Conservation (phyloP, 2,329 filamentous ascomycete species). For the Talaromyces amestolkiae region DNA sequence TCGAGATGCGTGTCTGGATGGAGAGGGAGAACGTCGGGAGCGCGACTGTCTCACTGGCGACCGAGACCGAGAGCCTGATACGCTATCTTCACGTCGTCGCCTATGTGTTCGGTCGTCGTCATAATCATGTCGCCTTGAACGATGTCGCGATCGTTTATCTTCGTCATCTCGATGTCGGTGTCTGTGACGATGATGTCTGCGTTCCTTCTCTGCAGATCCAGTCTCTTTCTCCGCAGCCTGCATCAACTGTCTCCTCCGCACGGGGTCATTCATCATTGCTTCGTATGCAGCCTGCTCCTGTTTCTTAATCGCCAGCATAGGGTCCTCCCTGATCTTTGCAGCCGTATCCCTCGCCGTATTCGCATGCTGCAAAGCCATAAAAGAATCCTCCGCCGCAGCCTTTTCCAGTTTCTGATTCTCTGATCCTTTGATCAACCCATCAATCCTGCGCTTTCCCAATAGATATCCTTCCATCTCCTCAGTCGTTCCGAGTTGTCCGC, state of each 20-base stretch:
- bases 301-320: constrained; percentile 86
- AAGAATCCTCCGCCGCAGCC: constrained; percentile 61
- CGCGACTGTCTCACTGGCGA: constrained; percentile 33
- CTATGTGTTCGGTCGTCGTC: constrained; percentile 31
- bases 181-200: constrained; percentile 45
- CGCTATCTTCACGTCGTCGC: constrained; percentile 33
- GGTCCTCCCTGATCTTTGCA: constrained; percentile 84
- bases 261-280: constrained; percentile 46
- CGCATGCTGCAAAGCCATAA: constrained; percentile 61
- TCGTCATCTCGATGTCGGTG: constrained; percentile 26
- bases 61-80: constrained; percentile 23
- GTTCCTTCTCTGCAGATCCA: constrained; percentile 38
- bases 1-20: constrained; percentile 26
- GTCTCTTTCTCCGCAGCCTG: constrained; percentile 45
- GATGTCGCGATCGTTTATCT: constrained; percentile 21
- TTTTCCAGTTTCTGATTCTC: constrained; percentile 81
- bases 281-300: constrained; percentile 82
- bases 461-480: constrained; percentile 95
- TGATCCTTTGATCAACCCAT: constrained; percentile 77
- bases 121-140: constrained; percentile 21
- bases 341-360: constrained; percentile 77
- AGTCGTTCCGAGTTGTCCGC: constrained; percentile 64
- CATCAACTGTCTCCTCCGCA: constrained; percentile 57
- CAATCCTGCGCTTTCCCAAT: constrained; percentile 87
- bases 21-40: constrained; percentile 37